These are phyloP conservation scores for Neurospora sp. DNA, from an alignment of 2,329 filamentous ascomycete genomes.

Conservation along the genomic window DNA sequence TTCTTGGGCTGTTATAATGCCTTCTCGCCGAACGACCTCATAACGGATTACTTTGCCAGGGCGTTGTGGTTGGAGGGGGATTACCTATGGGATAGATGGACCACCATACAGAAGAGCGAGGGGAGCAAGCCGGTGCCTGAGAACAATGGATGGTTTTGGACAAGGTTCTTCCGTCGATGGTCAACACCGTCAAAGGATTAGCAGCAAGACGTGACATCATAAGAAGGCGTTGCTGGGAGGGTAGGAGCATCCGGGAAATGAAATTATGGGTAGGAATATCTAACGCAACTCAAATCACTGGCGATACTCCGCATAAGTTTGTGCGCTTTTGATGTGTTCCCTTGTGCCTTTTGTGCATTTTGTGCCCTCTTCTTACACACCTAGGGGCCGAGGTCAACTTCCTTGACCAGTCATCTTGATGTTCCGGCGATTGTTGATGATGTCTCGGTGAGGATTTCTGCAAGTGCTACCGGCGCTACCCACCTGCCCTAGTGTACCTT, in stretches of 20 bases:
- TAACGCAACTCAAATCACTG: background rate
- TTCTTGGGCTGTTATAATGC: background rate
- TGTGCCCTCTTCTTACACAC: background rate
- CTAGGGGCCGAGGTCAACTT: background rate
- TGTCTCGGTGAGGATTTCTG: background rate
- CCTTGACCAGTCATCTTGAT: background rate
- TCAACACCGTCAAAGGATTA: background rate
- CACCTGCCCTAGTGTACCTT: background rate
- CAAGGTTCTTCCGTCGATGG: background rate
- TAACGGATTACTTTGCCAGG: background rate
- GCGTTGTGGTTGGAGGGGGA: background rate
- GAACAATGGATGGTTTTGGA: background rate
- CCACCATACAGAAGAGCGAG: background rate
- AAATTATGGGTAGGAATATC: background rate
- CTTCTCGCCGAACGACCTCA: background rate
- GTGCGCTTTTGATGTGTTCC: background rate
- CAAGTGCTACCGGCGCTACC: background rate
- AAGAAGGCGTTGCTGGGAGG: background rate
- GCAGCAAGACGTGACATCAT: background rate
- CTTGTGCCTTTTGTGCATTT: background rate
- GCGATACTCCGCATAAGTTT: too few relatives aligned
- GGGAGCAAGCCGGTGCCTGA: background rate
- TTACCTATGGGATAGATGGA: background rate
- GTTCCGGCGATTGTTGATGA: background rate
- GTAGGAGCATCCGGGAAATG: background rate